These are phyloP conservation scores for Chaetomium sp. DNA, from an alignment of 2,329 filamentous ascomycete species.

Conservation along the genomic window DNA sequence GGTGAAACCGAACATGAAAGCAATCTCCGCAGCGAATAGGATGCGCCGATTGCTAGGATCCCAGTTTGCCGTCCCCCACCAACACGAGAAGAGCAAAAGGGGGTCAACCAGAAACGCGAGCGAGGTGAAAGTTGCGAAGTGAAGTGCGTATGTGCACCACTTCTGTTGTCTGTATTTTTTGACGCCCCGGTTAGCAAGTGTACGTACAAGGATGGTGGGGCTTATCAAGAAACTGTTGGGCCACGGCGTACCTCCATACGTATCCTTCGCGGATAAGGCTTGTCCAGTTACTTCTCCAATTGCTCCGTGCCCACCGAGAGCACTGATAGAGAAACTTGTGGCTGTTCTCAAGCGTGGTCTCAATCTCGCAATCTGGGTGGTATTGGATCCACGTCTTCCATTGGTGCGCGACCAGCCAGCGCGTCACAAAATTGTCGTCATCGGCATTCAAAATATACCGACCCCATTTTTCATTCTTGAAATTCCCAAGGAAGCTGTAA, in stretches of 20 bases:
- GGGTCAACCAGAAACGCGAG: constrained; percentile 76
- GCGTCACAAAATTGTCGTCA: constrained; percentile 96
- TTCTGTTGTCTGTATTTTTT: constrained; percentile 63
- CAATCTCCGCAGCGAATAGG: constrained; percentile 52
- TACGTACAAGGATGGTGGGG: not conserved
- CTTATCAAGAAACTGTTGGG: not conserved
- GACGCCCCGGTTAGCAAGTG: not conserved
- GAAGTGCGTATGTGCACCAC: constrained; percentile 90
- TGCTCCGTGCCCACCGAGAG: constrained; percentile 90
- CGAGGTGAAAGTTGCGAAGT: constrained; percentile 87
- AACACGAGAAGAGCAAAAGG: constrained; percentile 62
- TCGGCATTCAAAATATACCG: constrained; percentile 89
- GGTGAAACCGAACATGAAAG: constrained; percentile 74
- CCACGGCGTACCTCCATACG: constrained; percentile 71
- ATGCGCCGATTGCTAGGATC: constrained; percentile 44
- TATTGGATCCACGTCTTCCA: constrained; percentile 97
- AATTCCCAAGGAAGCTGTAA: constrained; percentile 76
- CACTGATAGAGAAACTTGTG: constrained; percentile 89
- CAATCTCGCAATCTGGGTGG: constrained; percentile 80
- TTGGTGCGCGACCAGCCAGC: constrained; percentile 85
- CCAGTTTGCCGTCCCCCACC: constrained; percentile 61
- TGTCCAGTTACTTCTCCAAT: constrained; percentile 95
- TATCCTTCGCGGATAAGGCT: constrained; percentile 78
- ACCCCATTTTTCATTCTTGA: constrained; percentile 86
- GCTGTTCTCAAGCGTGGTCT: constrained; percentile 88